A percentile compares a stretch with the other conserved stretches of the same genome.
phyloP scores from a whole-genome alignment of 148 eudicot species.

The Nyssa sinensis region DNA sequence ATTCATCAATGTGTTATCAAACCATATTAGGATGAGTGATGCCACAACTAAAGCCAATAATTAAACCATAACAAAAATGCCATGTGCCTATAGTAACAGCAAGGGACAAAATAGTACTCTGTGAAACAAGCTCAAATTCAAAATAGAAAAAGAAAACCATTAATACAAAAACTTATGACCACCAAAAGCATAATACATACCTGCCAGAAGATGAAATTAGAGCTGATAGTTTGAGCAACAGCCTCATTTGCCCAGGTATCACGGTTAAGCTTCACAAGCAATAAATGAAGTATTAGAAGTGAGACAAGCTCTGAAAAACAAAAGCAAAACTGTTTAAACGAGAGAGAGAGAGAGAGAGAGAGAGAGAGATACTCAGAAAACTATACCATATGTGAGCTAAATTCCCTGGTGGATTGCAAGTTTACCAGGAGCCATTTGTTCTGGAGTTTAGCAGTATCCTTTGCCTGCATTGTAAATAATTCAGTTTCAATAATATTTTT shows the following conservation, averaged over 20 bases:
- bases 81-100: not conserved
- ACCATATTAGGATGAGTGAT: not conserved
- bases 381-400: slow-evolving; percentile 92
- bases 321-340: not conserved
- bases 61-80: not conserved
- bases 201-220: slow-evolving; percentile 97
- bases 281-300: slow-evolving; percentile 4
- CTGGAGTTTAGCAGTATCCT: slow-evolving; percentile 68
- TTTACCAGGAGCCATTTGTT: slow-evolving; percentile 89
- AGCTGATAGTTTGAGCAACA: slow-evolving; percentile 85
- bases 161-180: not conserved
- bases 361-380: slow-evolving; percentile 8
- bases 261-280: slow-evolving; percentile 74
- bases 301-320: slow-evolving; percentile 14
- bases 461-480: slow-evolving; percentile 54
- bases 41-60: not conserved
- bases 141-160: slow-evolving; percentile 10
- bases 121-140: not conserved
- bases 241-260: slow-evolving; percentile 99
- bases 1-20: not conserved
- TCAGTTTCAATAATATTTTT: not conserved
- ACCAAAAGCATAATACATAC: slow-evolving; percentile 23
- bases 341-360: slow-evolving; percentile 10
- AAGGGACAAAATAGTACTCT: not conserved
- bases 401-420: slow-evolving; percentile 87